A percentile compares a stretch with the other conserved stretches of the same genome.
Conservation (phyloP, 108 stramenopile species). For the Nannochloropsis gaditana region DNA sequence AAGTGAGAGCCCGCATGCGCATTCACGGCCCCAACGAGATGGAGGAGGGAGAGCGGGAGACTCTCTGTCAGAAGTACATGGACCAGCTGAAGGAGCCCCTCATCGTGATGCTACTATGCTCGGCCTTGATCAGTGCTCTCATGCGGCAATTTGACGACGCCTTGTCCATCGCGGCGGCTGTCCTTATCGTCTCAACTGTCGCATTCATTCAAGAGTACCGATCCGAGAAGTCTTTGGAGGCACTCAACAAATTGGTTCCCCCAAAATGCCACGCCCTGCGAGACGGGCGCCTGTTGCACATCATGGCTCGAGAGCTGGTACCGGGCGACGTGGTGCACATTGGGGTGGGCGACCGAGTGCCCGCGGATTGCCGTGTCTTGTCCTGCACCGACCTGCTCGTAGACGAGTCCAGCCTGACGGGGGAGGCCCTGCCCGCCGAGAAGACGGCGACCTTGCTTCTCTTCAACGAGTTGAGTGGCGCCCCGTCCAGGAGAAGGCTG, state of each 20-base stretch:
- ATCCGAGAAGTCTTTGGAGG: slow-evolving; percentile 75
- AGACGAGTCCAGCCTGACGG: slow-evolving; percentile 83
- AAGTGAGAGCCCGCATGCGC: neutral
- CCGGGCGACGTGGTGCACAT: slow-evolving; percentile 87
- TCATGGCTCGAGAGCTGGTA: slow-evolving; percentile 76
- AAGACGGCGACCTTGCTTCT: neutral
- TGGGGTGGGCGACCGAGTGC: slow-evolving; percentile 78
- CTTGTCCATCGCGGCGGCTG: slow-evolving; percentile 76
- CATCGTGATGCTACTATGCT: slow-evolving; percentile 76
- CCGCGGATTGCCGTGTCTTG: slow-evolving; percentile 87
- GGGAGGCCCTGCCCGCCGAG: slow-evolving; percentile 71
- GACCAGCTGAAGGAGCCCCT: slow-evolving; percentile 88
- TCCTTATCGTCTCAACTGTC: slow-evolving; percentile 81
- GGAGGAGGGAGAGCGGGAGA: slow-evolving; percentile 41
- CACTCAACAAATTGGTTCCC: slow-evolving; percentile 74
- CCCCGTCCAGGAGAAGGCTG: slow-evolving; percentile 21
- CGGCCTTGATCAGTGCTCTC: slow-evolving; percentile 67
- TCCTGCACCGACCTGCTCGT: slow-evolving; percentile 67
- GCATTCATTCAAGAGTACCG: slow-evolving; percentile 92
- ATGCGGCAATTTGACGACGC: slow-evolving; percentile 83
- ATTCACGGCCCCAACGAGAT: slow-evolving; percentile 48
- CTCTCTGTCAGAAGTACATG: slow-evolving; percentile 53
- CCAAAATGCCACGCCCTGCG: slow-evolving; percentile 74
- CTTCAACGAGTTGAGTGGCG: slow-evolving; percentile 45
- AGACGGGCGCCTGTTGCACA: slow-evolving; percentile 63